Conservation (phyloP, 208 protist species). For the Entamoeba moshkovskii region DNA sequence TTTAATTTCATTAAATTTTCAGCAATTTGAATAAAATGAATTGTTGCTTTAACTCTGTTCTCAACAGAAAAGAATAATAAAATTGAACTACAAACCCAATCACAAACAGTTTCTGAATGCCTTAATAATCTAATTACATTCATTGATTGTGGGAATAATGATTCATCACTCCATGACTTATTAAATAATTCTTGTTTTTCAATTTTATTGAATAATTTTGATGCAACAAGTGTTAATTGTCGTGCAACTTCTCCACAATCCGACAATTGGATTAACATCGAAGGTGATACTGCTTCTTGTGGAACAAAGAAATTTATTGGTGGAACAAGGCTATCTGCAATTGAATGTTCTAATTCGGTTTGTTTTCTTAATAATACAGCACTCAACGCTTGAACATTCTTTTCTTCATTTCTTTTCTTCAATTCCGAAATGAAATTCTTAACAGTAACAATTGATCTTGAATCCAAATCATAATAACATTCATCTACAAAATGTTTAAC, state of each 20-base stretch:
- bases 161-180: not conserved
- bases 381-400: not conserved
- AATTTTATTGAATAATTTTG: not conserved
- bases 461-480: not conserved
- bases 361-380: not conserved
- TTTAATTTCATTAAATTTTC: conserved; percentile 3
- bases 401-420: not conserved
- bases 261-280: not conserved
- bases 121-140: not conserved
- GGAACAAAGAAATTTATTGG: not conserved
- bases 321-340: not conserved
- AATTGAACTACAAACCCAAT: not conserved
- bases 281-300: not conserved
- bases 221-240: not conserved
- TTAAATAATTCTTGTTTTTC: not conserved
- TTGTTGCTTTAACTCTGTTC: conserved; percentile 5
- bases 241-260: not conserved
- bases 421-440: not conserved
- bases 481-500: not conserved
- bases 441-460: not conserved
- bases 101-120: not conserved
- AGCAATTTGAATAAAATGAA: conserved; percentile 1
- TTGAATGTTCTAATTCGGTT: not conserved
- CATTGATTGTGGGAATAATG: not conserved
- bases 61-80: not conserved